A percentile compares a stretch with the other conserved stretches of the same genome.
These are phyloP conservation scores for Peterozyma xylosa DNA, from an alignment of 805 yeast species.

Conservation along the genomic window DNA sequence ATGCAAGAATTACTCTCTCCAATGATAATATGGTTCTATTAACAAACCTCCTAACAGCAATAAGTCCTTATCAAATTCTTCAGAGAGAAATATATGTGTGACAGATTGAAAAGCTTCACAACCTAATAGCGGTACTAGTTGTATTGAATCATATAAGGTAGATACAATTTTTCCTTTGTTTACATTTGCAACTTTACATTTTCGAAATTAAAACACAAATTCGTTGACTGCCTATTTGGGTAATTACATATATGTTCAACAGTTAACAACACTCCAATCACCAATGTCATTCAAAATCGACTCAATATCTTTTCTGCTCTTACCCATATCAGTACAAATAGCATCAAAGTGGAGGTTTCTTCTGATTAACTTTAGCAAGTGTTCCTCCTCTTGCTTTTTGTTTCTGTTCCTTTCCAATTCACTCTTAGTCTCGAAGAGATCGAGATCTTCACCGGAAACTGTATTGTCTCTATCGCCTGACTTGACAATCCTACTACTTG, in stretches of 20 bases:
- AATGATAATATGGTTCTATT: too few relatives aligned
- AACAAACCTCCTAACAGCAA: too few relatives aligned
- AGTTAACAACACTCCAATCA: constrained; percentile 38
- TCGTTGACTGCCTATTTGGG: neutral
- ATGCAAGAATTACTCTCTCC: too few relatives aligned
- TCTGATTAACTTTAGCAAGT: constrained; percentile 36
- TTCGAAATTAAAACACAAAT: too few relatives aligned
- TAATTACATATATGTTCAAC: constrained; percentile 6
- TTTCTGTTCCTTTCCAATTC: constrained; percentile 14
- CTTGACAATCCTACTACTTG: neutral
- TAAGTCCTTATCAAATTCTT: too few relatives aligned
- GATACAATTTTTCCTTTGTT: too few relatives aligned
- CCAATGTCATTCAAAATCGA: constrained; percentile 33
- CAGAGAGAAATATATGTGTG: too few relatives aligned
- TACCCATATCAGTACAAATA: constrained; percentile 63
- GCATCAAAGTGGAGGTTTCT: constrained; percentile 52
- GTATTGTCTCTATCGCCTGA: constrained; percentile 7
- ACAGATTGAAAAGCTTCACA: too few relatives aligned
- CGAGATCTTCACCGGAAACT: constrained; percentile 16
- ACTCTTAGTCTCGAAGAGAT: constrained; percentile 14
- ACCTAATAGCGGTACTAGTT: too few relatives aligned
- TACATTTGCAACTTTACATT: too few relatives aligned
- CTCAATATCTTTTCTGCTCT: constrained; percentile 50
- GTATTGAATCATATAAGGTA: too few relatives aligned
- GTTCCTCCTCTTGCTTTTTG: constrained; percentile 22